Evolutionary conservation across 805 yeast species (phyloP).

Genomic region (Candida germanica): DNA sequence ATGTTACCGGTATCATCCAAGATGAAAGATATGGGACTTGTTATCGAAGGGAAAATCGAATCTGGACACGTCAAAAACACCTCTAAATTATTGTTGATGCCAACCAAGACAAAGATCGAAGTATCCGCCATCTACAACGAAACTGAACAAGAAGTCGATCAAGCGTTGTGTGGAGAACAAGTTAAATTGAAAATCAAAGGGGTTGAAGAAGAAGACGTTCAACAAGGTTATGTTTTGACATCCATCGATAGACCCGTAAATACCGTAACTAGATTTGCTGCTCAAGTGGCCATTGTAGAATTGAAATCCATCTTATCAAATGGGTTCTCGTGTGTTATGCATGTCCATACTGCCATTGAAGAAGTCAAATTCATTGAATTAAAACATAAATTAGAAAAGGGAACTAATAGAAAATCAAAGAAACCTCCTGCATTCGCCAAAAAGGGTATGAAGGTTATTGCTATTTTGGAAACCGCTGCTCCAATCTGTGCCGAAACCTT

Average conservation of each 20-base stretch:
- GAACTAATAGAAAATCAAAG: constrained; percentile 93
- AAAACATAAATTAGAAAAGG: constrained; percentile 92
- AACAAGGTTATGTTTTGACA: constrained; percentile 87
- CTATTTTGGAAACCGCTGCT: constrained; percentile 77
- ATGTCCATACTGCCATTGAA: constrained; percentile 96
- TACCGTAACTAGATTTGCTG: constrained; percentile 87
- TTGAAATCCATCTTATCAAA: constrained; percentile 90
- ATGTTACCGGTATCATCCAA: constrained; percentile 95
- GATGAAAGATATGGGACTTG: constrained; percentile 95
- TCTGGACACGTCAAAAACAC: constrained; percentile 89
- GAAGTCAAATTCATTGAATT: constrained; percentile 81
- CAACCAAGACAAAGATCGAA: constrained; percentile 80
- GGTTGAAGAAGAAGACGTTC: constrained; percentile 94
- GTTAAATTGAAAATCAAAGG: constrained; percentile 91
- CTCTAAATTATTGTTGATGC: constrained; percentile 79
- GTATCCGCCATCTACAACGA: constrained; percentile 87
- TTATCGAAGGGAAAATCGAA: constrained; percentile 97
- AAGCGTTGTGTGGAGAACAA: constrained; percentile 95
- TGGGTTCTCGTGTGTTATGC: constrained; percentile 98
- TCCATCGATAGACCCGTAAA: constrained; percentile 85
- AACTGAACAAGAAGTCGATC: constrained; percentile 89
- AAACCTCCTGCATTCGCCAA: constrained; percentile 98
- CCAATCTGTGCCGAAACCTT: constrained; percentile 94
- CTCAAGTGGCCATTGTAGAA: constrained; percentile 96
- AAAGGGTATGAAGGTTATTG: constrained; percentile 98